These are phyloP conservation scores for Rhizoclosmatium globosum DNA, from an alignment of 192 early-diverging fungal species.

Conservation along the genomic window DNA sequence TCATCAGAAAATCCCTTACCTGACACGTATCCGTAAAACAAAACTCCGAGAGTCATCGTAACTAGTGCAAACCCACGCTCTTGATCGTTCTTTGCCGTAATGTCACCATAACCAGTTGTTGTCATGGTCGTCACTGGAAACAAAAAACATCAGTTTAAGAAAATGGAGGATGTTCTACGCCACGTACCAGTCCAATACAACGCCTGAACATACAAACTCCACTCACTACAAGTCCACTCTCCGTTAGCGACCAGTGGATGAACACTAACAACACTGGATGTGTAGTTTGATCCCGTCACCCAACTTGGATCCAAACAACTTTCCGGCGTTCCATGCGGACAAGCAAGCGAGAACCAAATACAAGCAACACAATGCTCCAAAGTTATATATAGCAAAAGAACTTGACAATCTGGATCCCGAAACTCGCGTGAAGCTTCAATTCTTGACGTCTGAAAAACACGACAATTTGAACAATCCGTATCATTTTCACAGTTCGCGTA, in stretches of 20 bases:
- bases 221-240: slow-evolving; percentile 23
- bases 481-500: slow-evolving; percentile 50
- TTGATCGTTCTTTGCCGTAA: slow-evolving; percentile 52
- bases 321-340: slow-evolving; percentile 38
- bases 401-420: slow-evolving; percentile 53
- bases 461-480: slow-evolving; percentile 48
- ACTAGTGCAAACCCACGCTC: slow-evolving; percentile 56
- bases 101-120: slow-evolving; percentile 60
- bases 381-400: slow-evolving; percentile 49
- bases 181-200: slow-evolving; percentile 58
- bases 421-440: slow-evolving; percentile 55
- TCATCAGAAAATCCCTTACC: slow-evolving; percentile 27
- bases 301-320: slow-evolving; percentile 47
- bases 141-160: neutral
- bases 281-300: slow-evolving; percentile 26
- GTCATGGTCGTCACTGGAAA: slow-evolving; percentile 59
- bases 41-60: slow-evolving; percentile 50
- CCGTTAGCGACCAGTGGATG: slow-evolving; percentile 1
- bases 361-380: slow-evolving; percentile 54
- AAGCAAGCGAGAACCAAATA: slow-evolving; percentile 56
- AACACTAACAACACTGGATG: slow-evolving; percentile 3
- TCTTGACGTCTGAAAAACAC: slow-evolving; percentile 52
- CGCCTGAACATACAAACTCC: slow-evolving; percentile 46
- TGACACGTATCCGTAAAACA: slow-evolving; percentile 63
- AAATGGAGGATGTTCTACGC: neutral